phyloP scores from a whole-genome alignment of 495 filamentous ascomycete genomes.

The Aspergillus baeticus region DNA sequence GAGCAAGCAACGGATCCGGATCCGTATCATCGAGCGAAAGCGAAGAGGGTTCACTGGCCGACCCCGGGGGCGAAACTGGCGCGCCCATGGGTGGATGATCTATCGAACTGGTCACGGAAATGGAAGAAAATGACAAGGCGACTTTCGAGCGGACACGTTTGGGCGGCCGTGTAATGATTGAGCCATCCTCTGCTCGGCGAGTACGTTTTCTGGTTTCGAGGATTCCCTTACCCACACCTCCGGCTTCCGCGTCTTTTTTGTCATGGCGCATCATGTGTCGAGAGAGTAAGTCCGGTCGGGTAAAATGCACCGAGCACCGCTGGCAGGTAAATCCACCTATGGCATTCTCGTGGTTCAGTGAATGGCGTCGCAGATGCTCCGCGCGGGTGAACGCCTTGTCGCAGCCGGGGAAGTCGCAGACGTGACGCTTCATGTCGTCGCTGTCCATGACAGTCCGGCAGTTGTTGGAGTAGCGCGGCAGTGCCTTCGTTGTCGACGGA shows the following conservation, averaged over 20 bases:
- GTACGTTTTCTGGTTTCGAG: constrained; percentile 61
- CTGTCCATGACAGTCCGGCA: too few relatives aligned
- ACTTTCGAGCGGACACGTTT: background rate
- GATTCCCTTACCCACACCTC: constrained; percentile 54
- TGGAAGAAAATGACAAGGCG: constrained; percentile 8
- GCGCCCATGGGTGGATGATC: constrained; percentile 20
- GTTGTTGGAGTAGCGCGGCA: too few relatives aligned
- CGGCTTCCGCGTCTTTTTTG: constrained; percentile 60
- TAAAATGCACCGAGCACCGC: constrained; percentile 57
- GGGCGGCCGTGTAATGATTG: constrained; percentile 47
- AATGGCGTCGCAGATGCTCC: constrained; percentile 59
- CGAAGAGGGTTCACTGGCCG: constrained; percentile 26
- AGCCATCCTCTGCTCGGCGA: constrained; percentile 55
- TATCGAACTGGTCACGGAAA: constrained; percentile 19
- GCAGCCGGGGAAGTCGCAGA: constrained; percentile 46
- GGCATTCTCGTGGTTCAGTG: constrained; percentile 49
- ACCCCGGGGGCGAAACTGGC: constrained; percentile 32
- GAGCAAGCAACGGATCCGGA: constrained; percentile 30
- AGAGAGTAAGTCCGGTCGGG: constrained; percentile 53
- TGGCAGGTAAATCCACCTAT: constrained; percentile 54
- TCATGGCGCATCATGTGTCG: constrained; percentile 59
- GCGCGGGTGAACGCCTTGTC: constrained; percentile 56
- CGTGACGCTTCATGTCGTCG: constrained; percentile 41
- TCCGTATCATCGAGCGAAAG: constrained; percentile 28
- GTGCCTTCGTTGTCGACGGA: too few relatives aligned